Base-by-base conservation (phyloP, 169 alveolate genomes). In the Plasmodium cynomolgi region DNA sequence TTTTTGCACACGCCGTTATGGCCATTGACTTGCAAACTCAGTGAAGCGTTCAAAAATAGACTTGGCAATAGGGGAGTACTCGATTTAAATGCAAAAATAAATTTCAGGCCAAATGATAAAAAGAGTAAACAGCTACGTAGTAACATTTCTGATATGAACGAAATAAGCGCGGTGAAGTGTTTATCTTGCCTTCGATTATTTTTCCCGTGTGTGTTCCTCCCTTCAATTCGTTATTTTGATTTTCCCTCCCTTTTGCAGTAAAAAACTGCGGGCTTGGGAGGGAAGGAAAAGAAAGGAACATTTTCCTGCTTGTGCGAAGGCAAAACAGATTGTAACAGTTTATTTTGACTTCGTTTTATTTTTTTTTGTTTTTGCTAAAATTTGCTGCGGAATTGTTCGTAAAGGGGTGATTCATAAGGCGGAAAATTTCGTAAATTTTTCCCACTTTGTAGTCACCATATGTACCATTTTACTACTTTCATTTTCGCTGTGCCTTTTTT, bases 41-140 rank as follows among this genome's bases (percentile, higher is more conserved):
- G 58, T 13, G 92, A 84, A 33, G 58, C 77, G 84, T 93, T 62
- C 83, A 90, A 88, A 83, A 83, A 94, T 17, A 93, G 33, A n/a
- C 41, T 68, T 47, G 26, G 54, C 91, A n/a, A 33, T 20, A 80
- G 47, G 26, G 39, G 71, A 11, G 83, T 62, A 39, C 73, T 33
- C 58, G 83, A 20, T 88, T 62, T 79, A 71, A 83, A 56, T 74
- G 86, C 31, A 6, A 56, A 47, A 47, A 72, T 20, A 47, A 41
- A 41, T 29, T 84, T 58, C 81, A 77, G 39, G 41, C 92, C 54
- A 29, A 71, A 34, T 62, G 82, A n/a, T 72, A 88, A 50, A 77
- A 83, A 58, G 44, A 79, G 84, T 81, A 62, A 44, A 68, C 72
- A 68, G 31, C 39, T 84, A 83, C 26, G 73, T 56, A 85, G 50